phyloP scores from a whole-genome alignment of 2,329 filamentous ascomycete genomes.

The Ophiostoma tasmaniense region DNA sequence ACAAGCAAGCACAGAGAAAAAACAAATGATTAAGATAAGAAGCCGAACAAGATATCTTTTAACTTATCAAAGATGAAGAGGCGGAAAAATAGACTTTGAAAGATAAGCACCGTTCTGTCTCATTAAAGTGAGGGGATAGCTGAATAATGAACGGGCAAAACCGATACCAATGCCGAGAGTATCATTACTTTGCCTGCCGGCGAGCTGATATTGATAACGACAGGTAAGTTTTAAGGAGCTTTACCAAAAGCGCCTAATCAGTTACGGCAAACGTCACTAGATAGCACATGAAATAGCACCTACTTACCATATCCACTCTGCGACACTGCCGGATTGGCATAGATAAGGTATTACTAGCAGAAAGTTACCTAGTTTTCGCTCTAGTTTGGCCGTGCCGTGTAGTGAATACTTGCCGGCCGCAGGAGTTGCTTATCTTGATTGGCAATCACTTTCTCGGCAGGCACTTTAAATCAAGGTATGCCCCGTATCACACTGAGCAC shows the following conservation, averaged over 20 bases:
- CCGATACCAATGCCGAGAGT: neutral
- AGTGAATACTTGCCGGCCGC: neutral
- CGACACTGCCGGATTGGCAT: neutral
- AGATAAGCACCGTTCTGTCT: neutral
- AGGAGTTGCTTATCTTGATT: neutral
- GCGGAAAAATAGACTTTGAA: neutral
- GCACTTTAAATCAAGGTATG: slow-evolving; percentile 2
- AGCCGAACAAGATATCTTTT: neutral
- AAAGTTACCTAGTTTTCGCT: too few relatives aligned
- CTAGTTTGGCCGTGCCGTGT: neutral
- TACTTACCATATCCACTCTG: neutral
- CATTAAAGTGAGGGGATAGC: neutral
- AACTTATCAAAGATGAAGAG: neutral
- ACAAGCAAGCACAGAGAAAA: neutral
- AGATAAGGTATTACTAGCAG: neutral
- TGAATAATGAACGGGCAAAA: neutral
- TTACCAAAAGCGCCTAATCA: neutral
- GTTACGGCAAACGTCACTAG: neutral
- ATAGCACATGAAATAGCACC: neutral
- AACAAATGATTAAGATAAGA: neutral
- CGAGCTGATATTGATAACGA: neutral
- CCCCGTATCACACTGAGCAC: neutral
- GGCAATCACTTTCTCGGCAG: neutral
- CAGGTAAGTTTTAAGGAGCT: neutral
- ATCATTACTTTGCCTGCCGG: neutral